Base-by-base conservation (phyloP, 2,329 filamentous ascomycete genomes). In the Colletotrichum magnum region DNA sequence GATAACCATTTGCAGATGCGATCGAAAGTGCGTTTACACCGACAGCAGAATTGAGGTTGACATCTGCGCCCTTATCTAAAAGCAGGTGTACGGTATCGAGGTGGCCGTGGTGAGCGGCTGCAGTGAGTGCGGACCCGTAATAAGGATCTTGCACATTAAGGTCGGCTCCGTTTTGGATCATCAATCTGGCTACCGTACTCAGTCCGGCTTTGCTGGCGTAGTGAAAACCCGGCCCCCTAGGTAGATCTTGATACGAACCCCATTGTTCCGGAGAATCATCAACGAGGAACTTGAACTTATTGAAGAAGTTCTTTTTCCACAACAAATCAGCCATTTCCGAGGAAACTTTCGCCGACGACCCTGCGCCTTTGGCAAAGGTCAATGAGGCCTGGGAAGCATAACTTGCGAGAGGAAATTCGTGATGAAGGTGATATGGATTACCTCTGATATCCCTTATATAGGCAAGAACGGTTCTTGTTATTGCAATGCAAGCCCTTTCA, bases 211-310 rank as follows among this genome's bases (percentile, higher is more conserved):
- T 13, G 12, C 41, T 15, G 16, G 41, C 41, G 6, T 43, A 43
- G 16, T 43, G 16, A 43, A 43, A 12, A 6, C 41, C 6, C 9
- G 13, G 16, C 2, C 41, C 41, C 1, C 12, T 16, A 1, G 41
- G 41, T 1, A 13, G 41, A 43, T 16, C 16, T 16, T 43, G 13
- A 43, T 16, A 43, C 41, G 1, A 16, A 16, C 7, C 6, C 28
- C 41, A 16, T 1, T 6, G 1, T 9, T 16, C 12, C 1, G 5
- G 2, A 4, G 2, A 2, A 1, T 16, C 41, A 16, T 43, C 5
- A 10, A 16, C 4, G 4, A 15, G 12, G 2, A 3, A 32, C 2
- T 0, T 16, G 2, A 9, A 43, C 3, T 12, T 10, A 4, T 16
- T 43, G 4, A 43, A 43, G 3, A 16, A 4, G 3, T 43, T 3